Conservation (phyloP, 2,329 filamentous ascomycete genomes). For the Hymenoscyphus linearis region DNA sequence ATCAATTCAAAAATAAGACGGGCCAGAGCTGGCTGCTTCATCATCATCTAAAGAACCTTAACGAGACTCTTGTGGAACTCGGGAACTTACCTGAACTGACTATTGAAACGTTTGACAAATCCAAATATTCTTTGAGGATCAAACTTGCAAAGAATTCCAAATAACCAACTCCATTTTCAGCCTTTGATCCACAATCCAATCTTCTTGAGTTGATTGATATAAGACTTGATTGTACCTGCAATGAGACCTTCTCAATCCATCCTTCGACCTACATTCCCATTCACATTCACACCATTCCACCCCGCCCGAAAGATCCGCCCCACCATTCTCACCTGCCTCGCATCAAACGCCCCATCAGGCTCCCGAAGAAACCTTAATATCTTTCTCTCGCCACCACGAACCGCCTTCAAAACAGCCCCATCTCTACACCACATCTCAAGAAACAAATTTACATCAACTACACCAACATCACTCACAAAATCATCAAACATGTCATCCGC, state of each 20-base stretch:
- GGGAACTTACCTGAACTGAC: not conserved
- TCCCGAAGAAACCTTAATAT: constrained; percentile 8
- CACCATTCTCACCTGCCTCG: too few species aligned
- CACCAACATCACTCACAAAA: not conserved
- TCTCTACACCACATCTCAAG: constrained; percentile 3
- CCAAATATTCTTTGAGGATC: not conserved
- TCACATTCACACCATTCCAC: too few species aligned
- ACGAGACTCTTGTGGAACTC: not conserved
- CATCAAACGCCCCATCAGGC: not conserved
- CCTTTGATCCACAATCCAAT: not conserved
- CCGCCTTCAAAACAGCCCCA: not conserved
- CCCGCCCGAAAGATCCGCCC: too few species aligned
- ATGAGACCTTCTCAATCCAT: constrained; percentile 8
- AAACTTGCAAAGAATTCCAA: not conserved
- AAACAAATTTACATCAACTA: not conserved
- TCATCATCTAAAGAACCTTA: not conserved
- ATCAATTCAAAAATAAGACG: not conserved
- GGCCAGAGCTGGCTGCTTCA: not conserved
- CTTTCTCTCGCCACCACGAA: not conserved
- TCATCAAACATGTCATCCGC: constrained; percentile 55
- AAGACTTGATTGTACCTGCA: not conserved
- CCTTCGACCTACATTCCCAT: constrained; percentile 11
- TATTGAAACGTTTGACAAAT: constrained; percentile 2
- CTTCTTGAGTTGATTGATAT: not conserved
- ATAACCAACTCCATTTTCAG: not conserved